Percentiles rank a stretch among this genome's conserved stretches.
phyloP scores from a whole-genome alignment of 768 basidiomycete species.

The Leccinum longicurvipes region DNA sequence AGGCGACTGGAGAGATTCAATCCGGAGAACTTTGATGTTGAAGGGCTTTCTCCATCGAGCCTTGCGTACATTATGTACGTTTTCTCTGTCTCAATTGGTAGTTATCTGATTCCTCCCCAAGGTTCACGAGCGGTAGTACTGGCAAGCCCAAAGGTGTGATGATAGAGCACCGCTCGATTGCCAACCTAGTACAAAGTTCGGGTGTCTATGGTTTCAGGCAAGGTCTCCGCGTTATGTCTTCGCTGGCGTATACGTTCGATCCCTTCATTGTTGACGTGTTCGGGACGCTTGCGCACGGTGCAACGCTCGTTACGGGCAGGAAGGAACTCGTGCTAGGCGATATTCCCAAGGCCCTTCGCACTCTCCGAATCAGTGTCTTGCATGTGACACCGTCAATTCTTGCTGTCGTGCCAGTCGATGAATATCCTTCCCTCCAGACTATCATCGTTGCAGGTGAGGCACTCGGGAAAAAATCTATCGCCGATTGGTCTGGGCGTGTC shows the following conservation, averaged over 20 bases:
- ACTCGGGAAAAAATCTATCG: slow-evolving; percentile 20
- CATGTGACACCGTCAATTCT: slow-evolving; percentile 32
- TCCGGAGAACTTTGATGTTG: slow-evolving; percentile 18
- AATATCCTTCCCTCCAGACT: slow-evolving; percentile 26
- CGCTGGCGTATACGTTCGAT: slow-evolving; percentile 30
- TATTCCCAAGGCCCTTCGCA: slow-evolving; percentile 25
- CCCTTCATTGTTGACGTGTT: slow-evolving; percentile 21
- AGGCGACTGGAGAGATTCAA: slow-evolving; percentile 16
- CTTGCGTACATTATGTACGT: slow-evolving; percentile 29
- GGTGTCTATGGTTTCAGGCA: slow-evolving; percentile 20
- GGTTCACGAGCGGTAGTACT: slow-evolving; percentile 25
- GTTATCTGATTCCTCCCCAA: background rate
- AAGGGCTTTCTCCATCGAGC: slow-evolving; percentile 20
- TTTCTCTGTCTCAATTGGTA: background rate
- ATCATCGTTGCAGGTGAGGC: slow-evolving; percentile 27
- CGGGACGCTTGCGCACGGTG: slow-evolving; percentile 17
- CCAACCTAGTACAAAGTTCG: slow-evolving; percentile 22
- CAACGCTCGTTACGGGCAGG: slow-evolving; percentile 19
- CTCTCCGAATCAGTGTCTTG: slow-evolving; percentile 25
- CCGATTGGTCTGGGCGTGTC: slow-evolving; percentile 25
- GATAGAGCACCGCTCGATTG: slow-evolving; percentile 21
- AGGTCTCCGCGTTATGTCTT: slow-evolving; percentile 26
- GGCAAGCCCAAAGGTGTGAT: slow-evolving; percentile 25
- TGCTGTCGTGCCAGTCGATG: slow-evolving; percentile 24
- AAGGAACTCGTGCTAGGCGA: slow-evolving; percentile 31